Conservation (phyloP, 805 yeast species). For the Suhomyces xylopsoci region DNA sequence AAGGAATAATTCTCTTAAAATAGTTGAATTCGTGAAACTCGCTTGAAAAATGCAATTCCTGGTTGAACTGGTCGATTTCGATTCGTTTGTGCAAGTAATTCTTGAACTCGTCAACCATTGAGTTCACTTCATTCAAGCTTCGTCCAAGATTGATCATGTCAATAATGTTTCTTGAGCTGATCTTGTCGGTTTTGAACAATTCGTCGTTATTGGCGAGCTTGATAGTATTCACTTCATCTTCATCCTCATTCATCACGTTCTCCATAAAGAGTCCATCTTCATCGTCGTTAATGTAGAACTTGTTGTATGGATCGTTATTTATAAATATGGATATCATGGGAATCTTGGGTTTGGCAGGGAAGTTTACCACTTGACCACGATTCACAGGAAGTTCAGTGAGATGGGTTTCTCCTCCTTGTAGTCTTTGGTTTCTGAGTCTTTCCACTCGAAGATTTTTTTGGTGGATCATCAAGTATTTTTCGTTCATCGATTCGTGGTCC, state of each 20-base stretch:
- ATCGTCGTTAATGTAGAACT: constrained; percentile 31
- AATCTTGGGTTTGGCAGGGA: constrained; percentile 23
- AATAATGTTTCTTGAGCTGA: constrained; percentile 2
- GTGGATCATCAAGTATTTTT: constrained; percentile 22
- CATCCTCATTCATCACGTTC: constrained; percentile 3
- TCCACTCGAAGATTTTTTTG: constrained; percentile 5
- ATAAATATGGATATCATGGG: constrained; percentile 32
- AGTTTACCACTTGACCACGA: constrained; percentile 4
- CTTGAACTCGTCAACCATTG: constrained; percentile 46
- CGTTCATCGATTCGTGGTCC: constrained; percentile 41
- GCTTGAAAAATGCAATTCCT: constrained; percentile 3
- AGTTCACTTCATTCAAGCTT: constrained; percentile 52
- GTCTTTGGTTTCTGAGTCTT: background rate
- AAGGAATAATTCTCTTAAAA: constrained; percentile 37
- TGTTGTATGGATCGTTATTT: constrained; percentile 25
- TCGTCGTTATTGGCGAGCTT: constrained; percentile 1
- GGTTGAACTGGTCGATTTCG: constrained; percentile 25
- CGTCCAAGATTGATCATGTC: constrained; percentile 40
- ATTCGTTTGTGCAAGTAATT: constrained; percentile 31
- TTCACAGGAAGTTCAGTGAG: background rate
- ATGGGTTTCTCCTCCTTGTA: background rate
- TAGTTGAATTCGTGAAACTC: constrained; percentile 30
- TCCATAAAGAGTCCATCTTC: constrained; percentile 18
- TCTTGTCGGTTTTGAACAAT: constrained; percentile 2
- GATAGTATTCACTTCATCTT: background rate